Base-by-base conservation (phyloP, 2,329 filamentous ascomycete genomes). In the Chaetomiaceae sp. region DNA sequence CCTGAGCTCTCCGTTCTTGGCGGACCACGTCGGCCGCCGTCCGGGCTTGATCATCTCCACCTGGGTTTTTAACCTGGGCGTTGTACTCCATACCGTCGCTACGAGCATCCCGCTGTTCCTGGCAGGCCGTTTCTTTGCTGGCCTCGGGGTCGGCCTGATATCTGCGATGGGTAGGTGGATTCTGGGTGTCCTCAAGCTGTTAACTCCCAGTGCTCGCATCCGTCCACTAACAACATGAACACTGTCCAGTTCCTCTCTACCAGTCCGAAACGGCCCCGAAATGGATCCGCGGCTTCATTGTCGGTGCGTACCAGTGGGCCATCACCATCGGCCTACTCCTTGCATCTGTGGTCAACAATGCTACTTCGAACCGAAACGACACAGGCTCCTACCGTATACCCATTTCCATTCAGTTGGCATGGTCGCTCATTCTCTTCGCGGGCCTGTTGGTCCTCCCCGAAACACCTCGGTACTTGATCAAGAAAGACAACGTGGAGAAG, bases 381-480 rank as follows among this genome's bases (percentile, higher is more conserved):
- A 74, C 74, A 0, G 75, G 76, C 5, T 77, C 71, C 9, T 84
- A 83, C 62, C 75, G 80, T 1, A 82, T 83, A 45, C 80, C 80
- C 12, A 73, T 83, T 46, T 76, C 72, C 3, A 59, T 83, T 0
- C 80, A 84, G 58, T 85, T 88, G 50, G 69, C 74, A 2, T 88
- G 83, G 82, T 78, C 83, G 4, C 62, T 86, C 19, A 73, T 88
- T 50, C 73, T 88, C 19, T 75, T 81, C 45, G 35, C 54, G 33
- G 84, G 84, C 45, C 78, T 88, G 70, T 49, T 83, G 22, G 49
- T 86, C 43, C 74, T 89, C 1, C 85, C 85, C 7, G 85, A 89
- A 61, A 86, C 84, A 0, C 84, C 85, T 2, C 78, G 85, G 18
- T 89, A 72, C 62, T 68, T 84, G n/a, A 80, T 88, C 65, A 85